Conservation (phyloP, 495 filamentous ascomycete species). For the Penicillium salamii region DNA sequence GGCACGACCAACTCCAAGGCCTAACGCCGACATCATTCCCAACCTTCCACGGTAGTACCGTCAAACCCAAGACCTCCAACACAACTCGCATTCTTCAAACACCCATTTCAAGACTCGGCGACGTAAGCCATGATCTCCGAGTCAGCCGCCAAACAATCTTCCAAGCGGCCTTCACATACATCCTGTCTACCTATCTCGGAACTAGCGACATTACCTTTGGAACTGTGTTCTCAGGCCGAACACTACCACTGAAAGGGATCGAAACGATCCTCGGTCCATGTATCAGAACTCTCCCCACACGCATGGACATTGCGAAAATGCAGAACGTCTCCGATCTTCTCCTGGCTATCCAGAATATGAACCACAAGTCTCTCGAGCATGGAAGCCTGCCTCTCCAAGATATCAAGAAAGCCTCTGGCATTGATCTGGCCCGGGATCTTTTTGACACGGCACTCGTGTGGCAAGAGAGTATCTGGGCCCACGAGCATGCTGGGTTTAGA, state of each 20-base stretch:
- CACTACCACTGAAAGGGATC: constrained; percentile 59
- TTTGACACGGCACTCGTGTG: constrained; percentile 76
- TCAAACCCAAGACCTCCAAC: constrained; percentile 14
- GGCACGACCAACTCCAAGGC: constrained; percentile 54
- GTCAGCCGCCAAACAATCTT: constrained; percentile 56
- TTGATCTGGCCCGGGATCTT: constrained; percentile 45
- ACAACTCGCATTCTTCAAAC: constrained; percentile 33
- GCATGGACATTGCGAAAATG: constrained; percentile 48
- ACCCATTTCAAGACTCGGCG: constrained; percentile 25
- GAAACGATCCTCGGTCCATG: constrained; percentile 73
- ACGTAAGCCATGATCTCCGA: constrained; percentile 25
- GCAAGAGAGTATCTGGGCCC: constrained; percentile 61
- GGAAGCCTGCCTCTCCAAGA: constrained; percentile 58
- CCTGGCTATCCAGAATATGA: constrained; percentile 54
- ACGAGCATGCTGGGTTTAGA: constrained; percentile 30
- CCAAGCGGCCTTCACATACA: constrained; percentile 63
- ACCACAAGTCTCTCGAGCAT: constrained; percentile 58
- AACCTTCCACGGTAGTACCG: constrained; percentile 19
- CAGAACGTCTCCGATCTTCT: constrained; percentile 56
- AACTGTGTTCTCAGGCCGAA: constrained; percentile 71
- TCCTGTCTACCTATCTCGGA: constrained; percentile 59
- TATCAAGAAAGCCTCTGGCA: constrained; percentile 56
- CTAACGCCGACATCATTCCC: constrained; percentile 29
- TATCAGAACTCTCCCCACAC: constrained; percentile 65
- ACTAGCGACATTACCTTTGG: constrained; percentile 66